Conservation (phyloP, 2,329 filamentous ascomycete genomes). For the Pseudopithomyces chartarum region DNA sequence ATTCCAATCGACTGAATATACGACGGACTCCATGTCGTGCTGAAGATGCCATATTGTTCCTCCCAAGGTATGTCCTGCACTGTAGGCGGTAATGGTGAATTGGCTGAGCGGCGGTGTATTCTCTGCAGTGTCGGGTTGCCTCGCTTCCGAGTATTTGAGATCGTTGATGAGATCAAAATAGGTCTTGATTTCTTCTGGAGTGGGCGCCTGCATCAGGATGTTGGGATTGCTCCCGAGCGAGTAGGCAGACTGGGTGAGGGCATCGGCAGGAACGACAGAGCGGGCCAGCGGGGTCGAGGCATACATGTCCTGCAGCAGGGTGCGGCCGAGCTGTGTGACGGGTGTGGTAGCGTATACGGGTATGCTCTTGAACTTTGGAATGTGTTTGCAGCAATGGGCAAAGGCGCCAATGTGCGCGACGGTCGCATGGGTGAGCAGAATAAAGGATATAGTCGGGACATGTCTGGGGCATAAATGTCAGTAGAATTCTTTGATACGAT, state of each 20-base stretch:
- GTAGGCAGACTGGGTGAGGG: slow-evolving; percentile 69
- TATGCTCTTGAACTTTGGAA: slow-evolving; percentile 88
- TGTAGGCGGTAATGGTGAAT: slow-evolving; percentile 94
- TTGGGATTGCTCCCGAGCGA: slow-evolving; percentile 48
- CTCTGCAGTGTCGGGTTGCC: slow-evolving; percentile 83
- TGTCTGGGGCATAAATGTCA: slow-evolving; percentile 61
- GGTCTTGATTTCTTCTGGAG: slow-evolving; percentile 83
- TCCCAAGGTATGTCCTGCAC: slow-evolving; percentile 92
- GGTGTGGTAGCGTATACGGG: slow-evolving; percentile 94
- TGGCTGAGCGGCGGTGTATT: slow-evolving; percentile 89
- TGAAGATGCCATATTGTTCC: slow-evolving; percentile 99
- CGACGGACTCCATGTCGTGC: slow-evolving; percentile 93
- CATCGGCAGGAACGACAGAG: slow-evolving; percentile 75
- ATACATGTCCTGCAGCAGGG: slow-evolving; percentile 89
- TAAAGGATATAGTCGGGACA: slow-evolving; percentile 86
- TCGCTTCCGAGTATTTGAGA: slow-evolving; percentile 95
- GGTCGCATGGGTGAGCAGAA: slow-evolving; percentile 94
- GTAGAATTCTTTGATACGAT: slow-evolving; percentile 2
- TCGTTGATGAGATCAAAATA: slow-evolving; percentile 92
- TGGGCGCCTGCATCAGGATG: slow-evolving; percentile 72
- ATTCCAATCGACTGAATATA: slow-evolving; percentile 98
- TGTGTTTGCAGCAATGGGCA: slow-evolving; percentile 95
- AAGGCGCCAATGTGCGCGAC: slow-evolving; percentile 90
- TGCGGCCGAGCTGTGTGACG: slow-evolving; percentile 90
- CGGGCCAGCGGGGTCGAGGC: slow-evolving; percentile 85